Base-by-base conservation (phyloP, 2,329 filamentous ascomycete genomes). In the Cladophialophora immunda region DNA sequence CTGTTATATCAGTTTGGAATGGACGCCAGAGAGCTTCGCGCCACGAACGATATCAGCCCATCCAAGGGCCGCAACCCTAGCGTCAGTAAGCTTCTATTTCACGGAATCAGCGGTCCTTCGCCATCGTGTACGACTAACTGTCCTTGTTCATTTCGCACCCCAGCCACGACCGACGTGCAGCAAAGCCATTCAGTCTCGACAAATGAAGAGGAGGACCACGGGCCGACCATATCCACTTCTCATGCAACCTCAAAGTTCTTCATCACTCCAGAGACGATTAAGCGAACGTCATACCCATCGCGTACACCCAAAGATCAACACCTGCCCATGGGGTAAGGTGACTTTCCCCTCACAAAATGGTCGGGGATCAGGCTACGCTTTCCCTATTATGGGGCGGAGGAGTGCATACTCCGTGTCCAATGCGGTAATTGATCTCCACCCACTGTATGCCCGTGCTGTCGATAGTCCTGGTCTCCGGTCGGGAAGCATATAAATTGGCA, bases 311-410 rank as follows among this genome's bases (percentile, higher is more conserved):
- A 50, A 52, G 58, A 60, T 60, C 58, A 34, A 19, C 29, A 32
- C 8, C 27, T 32, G 19, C 58, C 45, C 38, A 22, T 25, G 58
- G 58, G 45, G 38, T 52, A 32, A 58, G 15, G 9, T 45, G 32
- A 13, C 25, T 19, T 34, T 45, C 56, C 36, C 56, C 56, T 41
- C 32, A 58, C 25, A 38, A 58, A 58, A 58, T 34, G 9, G 22
- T 29, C n/a, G 58, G 58, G 9, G 45, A 52, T 60, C 58, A 60
- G 58, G 58, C 58, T 60, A 36, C 58, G 41, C 58, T 60, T 60
- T 52, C 22, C 58, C 58, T 29, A 30, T 15, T 13, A 1, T 22
- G 25, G 6, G 27, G 45, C 58, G 58, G 58, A 60, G 17, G n/a
- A 50, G 1, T 9, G 22, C 19, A 60, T 9, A 30, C 8, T 60